Evolutionary conservation across 305 asterid genomes (phyloP), one percentile per base, ranked within the genome.

Genomic region (Solanum hybrid): DNA sequence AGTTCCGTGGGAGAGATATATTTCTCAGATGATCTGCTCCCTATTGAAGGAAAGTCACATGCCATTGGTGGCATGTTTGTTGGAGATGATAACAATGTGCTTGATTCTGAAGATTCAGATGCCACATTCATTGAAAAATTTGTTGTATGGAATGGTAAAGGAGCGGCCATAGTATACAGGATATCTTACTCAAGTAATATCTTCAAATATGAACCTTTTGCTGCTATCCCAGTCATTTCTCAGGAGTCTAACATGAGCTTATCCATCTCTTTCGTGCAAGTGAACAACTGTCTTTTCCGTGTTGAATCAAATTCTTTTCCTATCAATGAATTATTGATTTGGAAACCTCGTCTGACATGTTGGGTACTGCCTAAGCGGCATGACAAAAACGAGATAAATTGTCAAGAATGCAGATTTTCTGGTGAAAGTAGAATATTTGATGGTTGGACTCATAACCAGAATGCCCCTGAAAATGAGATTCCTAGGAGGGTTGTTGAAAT

Each of bases 141-240:
- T 92, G 91, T 93, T 91, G 97, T 93, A 14, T 97, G 99, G 99
- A 97, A 95, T 90, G 94, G 93, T 93, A 91, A 86, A 89, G 99
- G 99, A 86, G 91, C 93, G 29, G 97, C 96, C 89, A 92, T 91
- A 89, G 91, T 94, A 86, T 97, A 96, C 95, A 92, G 93, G 92
- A 91, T 96, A 90, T 93, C 95, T 73, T 97, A 94, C 91, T 90
- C 91, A 24, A 88, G 93, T 89, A 89, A 92, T 79, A 89, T 86
- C 88, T 95, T 96, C 91, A 91, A 89, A 89, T 94, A 87, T 89
- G 97, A 95, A 88, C 91, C 91, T 89, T 80, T 94, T 72, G 93
- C 84, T 92, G 87, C 93, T 79, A 93, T 97, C 90, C 98, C 98
- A 41, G 93, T 96, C 75, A 89, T 91, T 85, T 85, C 90, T 84